A percentile compares a stretch with the other conserved stretches of the same genome.
phyloP scores from a whole-genome alignment of 345 rosid genomes.

The Populus davidiana region DNA sequence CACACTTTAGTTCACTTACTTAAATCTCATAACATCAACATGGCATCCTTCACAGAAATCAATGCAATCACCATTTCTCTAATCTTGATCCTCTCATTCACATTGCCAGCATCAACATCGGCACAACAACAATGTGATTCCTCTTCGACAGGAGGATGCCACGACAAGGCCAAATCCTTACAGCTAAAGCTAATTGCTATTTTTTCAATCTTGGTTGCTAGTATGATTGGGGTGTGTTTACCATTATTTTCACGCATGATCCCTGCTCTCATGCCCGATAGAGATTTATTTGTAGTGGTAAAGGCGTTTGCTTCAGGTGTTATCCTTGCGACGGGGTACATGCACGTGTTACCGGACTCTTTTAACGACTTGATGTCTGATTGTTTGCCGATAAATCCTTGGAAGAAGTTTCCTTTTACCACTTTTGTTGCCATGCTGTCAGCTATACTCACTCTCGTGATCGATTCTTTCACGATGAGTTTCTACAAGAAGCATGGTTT shows the following conservation, averaged over 20 bases:
- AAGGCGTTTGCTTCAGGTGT: slow-evolving; percentile 42
- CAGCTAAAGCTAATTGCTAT: slow-evolving; percentile 30
- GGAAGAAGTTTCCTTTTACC: slow-evolving; percentile 45
- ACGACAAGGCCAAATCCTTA: slow-evolving; percentile 19
- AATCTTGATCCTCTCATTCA: not conserved
- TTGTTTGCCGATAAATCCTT: slow-evolving; percentile 36
- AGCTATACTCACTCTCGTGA: slow-evolving; percentile 37
- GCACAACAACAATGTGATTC: slow-evolving; percentile 9
- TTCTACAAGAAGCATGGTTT: slow-evolving; percentile 11
- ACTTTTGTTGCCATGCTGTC: slow-evolving; percentile 44
- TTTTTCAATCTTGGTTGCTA: slow-evolving; percentile 27
- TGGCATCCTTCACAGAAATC: not conserved
- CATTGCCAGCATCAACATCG: not conserved
- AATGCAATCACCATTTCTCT: not conserved
- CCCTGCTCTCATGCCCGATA: slow-evolving; percentile 28
- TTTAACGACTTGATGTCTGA: slow-evolving; percentile 19
- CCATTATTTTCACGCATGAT: slow-evolving; percentile 20
- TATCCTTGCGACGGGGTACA: slow-evolving; percentile 43
- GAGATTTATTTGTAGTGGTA: slow-evolving; percentile 18
- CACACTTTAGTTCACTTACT: not conserved
- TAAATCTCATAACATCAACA: no score
- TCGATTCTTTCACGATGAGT: slow-evolving; percentile 39
- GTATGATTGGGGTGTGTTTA: slow-evolving; percentile 36
- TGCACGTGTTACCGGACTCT: slow-evolving; percentile 49
- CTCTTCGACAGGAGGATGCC: slow-evolving; percentile 6